Conservation (phyloP, 176 grass and related monocot species). For the Triticum monococcum region DNA sequence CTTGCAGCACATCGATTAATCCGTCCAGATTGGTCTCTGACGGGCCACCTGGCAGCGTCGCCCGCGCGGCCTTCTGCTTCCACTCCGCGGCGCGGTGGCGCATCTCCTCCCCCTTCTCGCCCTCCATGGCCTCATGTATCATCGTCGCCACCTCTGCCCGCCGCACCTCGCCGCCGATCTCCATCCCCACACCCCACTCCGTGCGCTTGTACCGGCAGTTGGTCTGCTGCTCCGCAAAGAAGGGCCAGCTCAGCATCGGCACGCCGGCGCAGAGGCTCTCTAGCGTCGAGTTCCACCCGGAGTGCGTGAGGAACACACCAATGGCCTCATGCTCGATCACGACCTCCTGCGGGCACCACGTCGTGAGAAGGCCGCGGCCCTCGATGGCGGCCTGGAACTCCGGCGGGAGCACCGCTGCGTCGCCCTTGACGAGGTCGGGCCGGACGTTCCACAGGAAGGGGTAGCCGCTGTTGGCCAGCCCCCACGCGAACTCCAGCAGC, state of each 20-base stretch:
- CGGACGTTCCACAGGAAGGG: conserved; percentile 69
- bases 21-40: conserved; percentile 9
- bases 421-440: conserved; percentile 56
- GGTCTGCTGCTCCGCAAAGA: conserved; percentile 76
- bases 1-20: conserved; percentile 17
- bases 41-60: conserved; percentile 17
- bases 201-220: conserved; percentile 62
- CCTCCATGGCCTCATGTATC: conserved; percentile 57
- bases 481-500: conserved; percentile 75
- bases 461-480: conserved; percentile 53
- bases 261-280: conserved; percentile 70
- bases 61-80: conserved; percentile 35
- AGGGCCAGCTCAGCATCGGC: conserved; percentile 78
- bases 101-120: conserved; percentile 65
- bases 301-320: conserved; percentile 67
- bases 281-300: conserved; percentile 78
- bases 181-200: conserved; percentile 70
- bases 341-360: conserved; percentile 72
- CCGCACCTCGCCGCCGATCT: conserved; percentile 59
- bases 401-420: conserved; percentile 41
- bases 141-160: conserved; percentile 42
- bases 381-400: conserved; percentile 50
- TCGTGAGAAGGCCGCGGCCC: conserved; percentile 43
- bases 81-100: conserved; percentile 40
- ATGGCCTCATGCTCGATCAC: conserved; percentile 57